These are phyloP conservation scores for Lipomyces kockii DNA, from an alignment of 805 yeast species.

Conservation along the genomic window DNA sequence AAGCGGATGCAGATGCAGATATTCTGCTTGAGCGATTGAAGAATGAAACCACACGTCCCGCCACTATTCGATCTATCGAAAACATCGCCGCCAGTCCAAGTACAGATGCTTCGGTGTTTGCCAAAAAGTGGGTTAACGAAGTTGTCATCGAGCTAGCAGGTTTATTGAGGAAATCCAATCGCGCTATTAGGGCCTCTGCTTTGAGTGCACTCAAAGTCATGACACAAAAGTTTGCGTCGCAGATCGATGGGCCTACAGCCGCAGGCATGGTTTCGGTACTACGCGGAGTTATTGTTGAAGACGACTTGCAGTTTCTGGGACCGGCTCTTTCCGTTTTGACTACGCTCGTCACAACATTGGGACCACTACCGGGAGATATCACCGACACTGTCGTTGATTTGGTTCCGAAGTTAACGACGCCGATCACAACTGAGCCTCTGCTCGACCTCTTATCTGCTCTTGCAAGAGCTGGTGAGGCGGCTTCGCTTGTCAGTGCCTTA, in stretches of 20 bases:
- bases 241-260: slow-evolving; percentile 13
- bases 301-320: slow-evolving; percentile 31
- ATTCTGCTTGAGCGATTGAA: slow-evolving; percentile 46
- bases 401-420: slow-evolving; percentile 12
- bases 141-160: slow-evolving; percentile 34
- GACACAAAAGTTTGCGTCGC: slow-evolving; percentile 13
- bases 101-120: slow-evolving; percentile 20
- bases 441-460: slow-evolving; percentile 19
- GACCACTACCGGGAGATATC: background rate
- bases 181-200: slow-evolving; percentile 39
- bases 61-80: slow-evolving; percentile 44
- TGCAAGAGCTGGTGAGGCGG: slow-evolving; percentile 16
- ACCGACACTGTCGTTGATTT: slow-evolving; percentile 11
- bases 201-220: slow-evolving; percentile 35
- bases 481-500: slow-evolving; percentile 4
- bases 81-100: slow-evolving; percentile 37
- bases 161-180: slow-evolving; percentile 37
- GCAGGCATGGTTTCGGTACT: slow-evolving; percentile 27
- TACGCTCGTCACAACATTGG: slow-evolving; percentile 10
- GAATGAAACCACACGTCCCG: slow-evolving; percentile 47
- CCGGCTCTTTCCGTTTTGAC: slow-evolving; percentile 21
- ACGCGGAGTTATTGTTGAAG: slow-evolving; percentile 12
- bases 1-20: slow-evolving; percentile 43
- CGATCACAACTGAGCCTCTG: slow-evolving; percentile 17
- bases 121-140: slow-evolving; percentile 38